Evolutionary conservation across 192 early-diverging fungal species (phyloP).

Genomic region (Pilaira anomala): DNA sequence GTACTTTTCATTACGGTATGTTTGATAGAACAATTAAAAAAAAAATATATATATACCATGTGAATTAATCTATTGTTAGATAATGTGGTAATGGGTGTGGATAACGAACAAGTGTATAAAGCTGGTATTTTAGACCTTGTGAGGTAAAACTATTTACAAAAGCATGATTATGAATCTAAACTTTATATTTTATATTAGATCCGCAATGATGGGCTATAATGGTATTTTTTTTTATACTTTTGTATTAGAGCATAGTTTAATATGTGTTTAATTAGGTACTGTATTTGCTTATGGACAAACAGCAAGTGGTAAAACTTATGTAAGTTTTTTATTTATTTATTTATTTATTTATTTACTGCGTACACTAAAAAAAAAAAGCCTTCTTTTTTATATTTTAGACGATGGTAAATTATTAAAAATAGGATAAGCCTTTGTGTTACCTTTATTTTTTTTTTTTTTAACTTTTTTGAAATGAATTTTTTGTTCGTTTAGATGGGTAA

Average conservation of each 20-base stretch:
- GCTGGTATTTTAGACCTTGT: slow-evolving; percentile 32
- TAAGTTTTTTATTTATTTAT: slow-evolving; percentile 25
- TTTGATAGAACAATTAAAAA: no score
- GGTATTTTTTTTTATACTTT: slow-evolving; percentile 42
- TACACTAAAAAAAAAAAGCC: neutral
- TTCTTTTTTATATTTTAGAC: slow-evolving; percentile 17
- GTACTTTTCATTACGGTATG: slow-evolving; percentile 15
- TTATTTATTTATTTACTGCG: neutral
- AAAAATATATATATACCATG: no score
- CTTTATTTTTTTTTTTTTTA: neutral
- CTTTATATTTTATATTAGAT: slow-evolving; percentile 11
- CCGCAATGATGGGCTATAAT: slow-evolving; percentile 89
- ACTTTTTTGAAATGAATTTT: no score
- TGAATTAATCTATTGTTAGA: slow-evolving; percentile 36
- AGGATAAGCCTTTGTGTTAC: neutral
- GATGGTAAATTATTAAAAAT: slow-evolving; percentile 11
- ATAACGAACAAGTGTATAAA: slow-evolving; percentile 56
- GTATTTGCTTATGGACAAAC: slow-evolving; percentile 97
- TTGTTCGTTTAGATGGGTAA: slow-evolving; percentile 25
- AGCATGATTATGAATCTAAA: no score
- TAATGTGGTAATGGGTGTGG: slow-evolving; percentile 47
- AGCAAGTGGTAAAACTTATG: slow-evolving; percentile 92
- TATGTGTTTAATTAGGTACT: neutral
- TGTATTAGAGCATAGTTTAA: neutral
- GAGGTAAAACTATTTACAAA: slow-evolving; percentile 10